phyloP scores from a whole-genome alignment of 192 early-diverging fungal genomes.

The Coemansia sp. region DNA sequence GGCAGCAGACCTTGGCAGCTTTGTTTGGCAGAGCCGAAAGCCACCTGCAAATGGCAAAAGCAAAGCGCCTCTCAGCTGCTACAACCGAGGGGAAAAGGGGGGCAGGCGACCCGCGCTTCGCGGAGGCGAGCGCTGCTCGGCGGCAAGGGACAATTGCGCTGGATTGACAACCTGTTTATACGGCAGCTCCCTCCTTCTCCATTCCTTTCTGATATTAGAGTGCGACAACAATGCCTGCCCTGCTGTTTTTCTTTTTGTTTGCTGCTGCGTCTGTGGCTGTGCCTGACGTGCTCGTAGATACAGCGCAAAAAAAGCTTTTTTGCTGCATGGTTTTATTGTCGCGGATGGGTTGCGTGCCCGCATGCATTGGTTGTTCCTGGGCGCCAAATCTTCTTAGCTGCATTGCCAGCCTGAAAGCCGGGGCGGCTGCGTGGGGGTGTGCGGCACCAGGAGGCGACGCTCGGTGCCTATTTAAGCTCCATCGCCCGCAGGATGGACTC shows the following conservation, averaged over 20 bases:
- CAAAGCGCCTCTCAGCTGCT: no score
- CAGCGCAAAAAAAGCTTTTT: conserved; percentile 14
- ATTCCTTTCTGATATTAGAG: conserved; percentile 12
- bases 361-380: conserved; percentile 7
- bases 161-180: conserved; percentile 12
- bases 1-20: not conserved
- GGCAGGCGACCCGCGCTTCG: not conserved
- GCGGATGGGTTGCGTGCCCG: not conserved
- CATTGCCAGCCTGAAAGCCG: not conserved
- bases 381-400: not conserved
- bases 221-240: conserved; percentile 7
- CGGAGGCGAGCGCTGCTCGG: not conserved
- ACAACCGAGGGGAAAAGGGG: not conserved
- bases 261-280: conserved; percentile 21
- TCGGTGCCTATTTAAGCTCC: not conserved
- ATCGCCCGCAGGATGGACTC: not conserved
- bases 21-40: not conserved
- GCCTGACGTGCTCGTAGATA: conserved; percentile 7
- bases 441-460: not conserved
- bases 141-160: conserved; percentile 2
- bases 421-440: not conserved
- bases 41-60: no score
- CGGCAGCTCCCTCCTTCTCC: not conserved
- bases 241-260: not conserved
- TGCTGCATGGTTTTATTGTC: conserved; percentile 31